Evolutionary conservation across 2,329 filamentous ascomycete species (phyloP), one percentile per base, ranked within the genome.

Genomic region (Pestalotiopsis sp.): DNA sequence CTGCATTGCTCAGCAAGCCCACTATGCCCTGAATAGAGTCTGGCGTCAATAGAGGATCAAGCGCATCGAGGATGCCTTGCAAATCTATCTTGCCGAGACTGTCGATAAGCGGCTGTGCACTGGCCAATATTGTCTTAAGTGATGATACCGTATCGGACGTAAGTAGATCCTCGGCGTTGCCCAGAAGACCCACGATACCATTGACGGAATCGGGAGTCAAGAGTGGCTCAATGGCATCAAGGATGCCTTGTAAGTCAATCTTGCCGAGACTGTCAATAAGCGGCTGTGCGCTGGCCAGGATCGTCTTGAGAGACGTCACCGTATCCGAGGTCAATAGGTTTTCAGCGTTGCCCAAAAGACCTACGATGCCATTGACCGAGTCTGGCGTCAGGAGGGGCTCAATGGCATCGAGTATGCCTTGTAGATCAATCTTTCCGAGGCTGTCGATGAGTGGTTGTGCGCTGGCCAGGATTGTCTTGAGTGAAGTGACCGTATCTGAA

Each of bases 41-140:
- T 1, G 73, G 65, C 2, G 76, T 80, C 25, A 84, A 69, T 1
- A 83, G 71, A 13, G 82, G 81, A 4, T 73, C 72, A 2, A 81
- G 68, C 4, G 49, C 75, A n/a, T 76, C 69, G 4, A 79, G n/a
- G 1, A 70, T 25, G 3, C 61, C 39, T 25, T 70, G 41, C 4
- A 70, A 58, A 72, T 74, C 81, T 23, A 83, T 72, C 1, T 77
- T 71, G 0, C 69, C 71, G 2, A 81, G 73, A 17, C 76, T 74
- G 14, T 78, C 72, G 38, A 81, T 73, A 0, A 81, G 36, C 12
- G 59, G 59, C 23, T 77, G 72, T 11, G 63, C 79, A 61, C 57
- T 74, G 23, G 61, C 72, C 66, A 74, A 61, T 12, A 79, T 11
- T 4, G 74, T 69, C 63, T 76, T 72, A 5, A 76, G 70, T 25